Conservation (phyloP, 768 basidiomycete species). For the Termitomyces sp. region DNA sequence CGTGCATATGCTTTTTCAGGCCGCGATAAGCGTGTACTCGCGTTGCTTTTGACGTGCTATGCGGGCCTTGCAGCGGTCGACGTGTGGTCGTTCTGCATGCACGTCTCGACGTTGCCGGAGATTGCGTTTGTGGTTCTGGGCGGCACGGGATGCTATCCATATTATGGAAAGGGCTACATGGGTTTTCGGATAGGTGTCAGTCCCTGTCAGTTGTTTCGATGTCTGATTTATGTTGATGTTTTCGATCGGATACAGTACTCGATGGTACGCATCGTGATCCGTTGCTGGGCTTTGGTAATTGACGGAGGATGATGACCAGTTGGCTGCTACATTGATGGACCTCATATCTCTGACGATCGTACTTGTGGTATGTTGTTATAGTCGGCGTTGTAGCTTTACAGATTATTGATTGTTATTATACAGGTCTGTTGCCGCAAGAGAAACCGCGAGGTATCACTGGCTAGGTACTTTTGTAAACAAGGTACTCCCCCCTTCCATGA, state of each 20-base stretch:
- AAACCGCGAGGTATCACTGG: conserved; percentile 25
- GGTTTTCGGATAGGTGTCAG: conserved; percentile 29
- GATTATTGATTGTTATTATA: neutral
- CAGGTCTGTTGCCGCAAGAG: conserved; percentile 25
- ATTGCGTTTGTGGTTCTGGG: conserved; percentile 18
- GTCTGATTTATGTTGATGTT: neutral
- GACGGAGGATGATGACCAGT: conserved; percentile 12
- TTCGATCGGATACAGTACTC: conserved; percentile 12
- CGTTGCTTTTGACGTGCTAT: conserved; percentile 25
- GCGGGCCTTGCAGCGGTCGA: conserved; percentile 25
- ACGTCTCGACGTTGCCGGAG: conserved; percentile 18
- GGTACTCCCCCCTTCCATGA: conserved; percentile 16
- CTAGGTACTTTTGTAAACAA: conserved; percentile 31
- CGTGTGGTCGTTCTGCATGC: conserved; percentile 31
- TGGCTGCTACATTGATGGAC: conserved; percentile 33
- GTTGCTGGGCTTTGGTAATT: neutral
- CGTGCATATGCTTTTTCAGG: conserved; percentile 39
- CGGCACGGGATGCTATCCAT: conserved; percentile 33
- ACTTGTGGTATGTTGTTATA: conserved; percentile 21
- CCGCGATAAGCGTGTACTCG: conserved; percentile 23
- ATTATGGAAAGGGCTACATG: conserved; percentile 26
- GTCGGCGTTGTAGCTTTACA: too few species aligned
- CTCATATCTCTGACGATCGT: conserved; percentile 29
- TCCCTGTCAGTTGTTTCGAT: neutral
- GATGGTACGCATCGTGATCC: conserved; percentile 12